phyloP scores from a whole-genome alignment of 805 yeast species.

The Phaffomyces thermotolerans region DNA sequence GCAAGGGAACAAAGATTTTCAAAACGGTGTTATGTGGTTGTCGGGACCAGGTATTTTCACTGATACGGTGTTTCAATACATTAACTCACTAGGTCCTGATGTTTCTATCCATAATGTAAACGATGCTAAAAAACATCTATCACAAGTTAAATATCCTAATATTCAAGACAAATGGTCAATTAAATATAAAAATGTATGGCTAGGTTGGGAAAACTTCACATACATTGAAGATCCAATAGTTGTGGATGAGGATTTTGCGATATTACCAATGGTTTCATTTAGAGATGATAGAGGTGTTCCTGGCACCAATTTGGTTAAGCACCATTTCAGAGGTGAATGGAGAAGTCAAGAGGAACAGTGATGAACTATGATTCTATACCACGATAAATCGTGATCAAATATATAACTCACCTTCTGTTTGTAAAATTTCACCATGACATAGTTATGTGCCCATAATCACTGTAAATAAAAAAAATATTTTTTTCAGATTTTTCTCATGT shows the following conservation, averaged over 20 bases:
- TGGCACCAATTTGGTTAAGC: conserved; percentile 9
- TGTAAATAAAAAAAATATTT: no score
- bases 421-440: no score
- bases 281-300: neutral
- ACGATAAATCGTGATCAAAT: no score
- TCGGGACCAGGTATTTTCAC: conserved; percentile 51
- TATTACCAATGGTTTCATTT: conserved; percentile 14
- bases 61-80: conserved; percentile 24
- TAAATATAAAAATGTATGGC: conserved; percentile 3
- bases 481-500: no score
- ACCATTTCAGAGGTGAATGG: conserved; percentile 8
- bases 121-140: conserved; percentile 1
- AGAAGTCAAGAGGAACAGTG: conserved; percentile 31
- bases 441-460: no score
- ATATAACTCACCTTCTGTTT: no score
- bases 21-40: conserved; percentile 53
- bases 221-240: conserved; percentile 12
- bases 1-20: conserved; percentile 46
- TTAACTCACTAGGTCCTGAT: conserved; percentile 5
- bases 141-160: conserved; percentile 7
- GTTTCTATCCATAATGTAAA: neutral
- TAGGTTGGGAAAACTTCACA: conserved; percentile 21
- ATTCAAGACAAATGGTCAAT: conserved; percentile 3
- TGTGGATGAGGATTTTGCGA: conserved; percentile 12
- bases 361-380: no score